Base-by-base conservation (phyloP, 306 rosid genomes). In the Abrus precatorius region DNA sequence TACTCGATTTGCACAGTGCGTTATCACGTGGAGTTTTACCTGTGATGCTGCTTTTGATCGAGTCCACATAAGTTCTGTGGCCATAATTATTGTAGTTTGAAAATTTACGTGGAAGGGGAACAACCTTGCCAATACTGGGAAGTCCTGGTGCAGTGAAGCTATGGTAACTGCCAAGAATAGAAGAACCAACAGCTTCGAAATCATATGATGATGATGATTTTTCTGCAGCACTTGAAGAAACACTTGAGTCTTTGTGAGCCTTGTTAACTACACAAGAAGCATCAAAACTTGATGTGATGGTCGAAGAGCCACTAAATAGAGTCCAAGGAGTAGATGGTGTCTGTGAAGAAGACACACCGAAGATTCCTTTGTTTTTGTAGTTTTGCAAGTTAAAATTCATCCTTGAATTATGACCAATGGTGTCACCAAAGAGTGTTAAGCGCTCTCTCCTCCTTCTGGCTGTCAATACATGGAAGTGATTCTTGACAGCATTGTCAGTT, bases 401-500 rank as follows among this genome's bases (percentile, higher is more conserved):
- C 61, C 49, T 77, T 77, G 84, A 44, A 56, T 57, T 77, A 7
- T 40, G 33, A 41, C 9, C 40, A 7, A 43, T 6, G 43, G 20
- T 48, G 7, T 78, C 76, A 14, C 72, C 84, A 49, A 57, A 74
- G 0, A 68, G 63, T 80, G 89, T 4, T 56, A 62, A 74, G 1
- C 82, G 61, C 55, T 88, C 92, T 65, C 90, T 65, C 72, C 84
- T 83, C 65, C 89, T 84, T 75, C 94, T 84, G 5, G 94, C 90
- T 85, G 83, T 88, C 72, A 90, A 69, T 2, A 90, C 89, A 64
- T 90, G 94, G 86, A 77, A 88, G 67, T 90, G 92, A 49, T 90
- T 90, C 85, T 90, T 90, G 13, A 90, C 89, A 1, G 94, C 84
- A 72, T 90, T 90, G 53, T 90, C 94, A 7, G 94, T 88, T 84